phyloP scores from a whole-genome alignment of 495 filamentous ascomycete genomes.

The Cercophora scortea region DNA sequence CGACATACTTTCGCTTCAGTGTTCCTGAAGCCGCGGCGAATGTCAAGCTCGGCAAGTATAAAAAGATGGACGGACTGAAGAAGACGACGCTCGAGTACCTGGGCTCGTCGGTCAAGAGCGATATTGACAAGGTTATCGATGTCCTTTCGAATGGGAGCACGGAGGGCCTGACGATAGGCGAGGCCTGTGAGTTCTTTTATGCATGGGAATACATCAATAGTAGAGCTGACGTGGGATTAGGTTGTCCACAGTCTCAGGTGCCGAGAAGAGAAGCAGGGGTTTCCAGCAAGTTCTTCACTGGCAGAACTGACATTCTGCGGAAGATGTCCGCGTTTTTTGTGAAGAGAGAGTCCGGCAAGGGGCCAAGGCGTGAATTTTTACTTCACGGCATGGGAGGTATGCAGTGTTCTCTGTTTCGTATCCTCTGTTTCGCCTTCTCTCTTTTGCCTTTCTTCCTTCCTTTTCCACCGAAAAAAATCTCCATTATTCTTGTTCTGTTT shows the following conservation, averaged over 20 bases:
- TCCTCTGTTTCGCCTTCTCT: too few species aligned
- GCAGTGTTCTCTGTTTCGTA: too few species aligned
- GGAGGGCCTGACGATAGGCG: not conserved
- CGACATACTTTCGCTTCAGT: conserved; percentile 16
- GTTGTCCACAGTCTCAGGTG: too few species aligned
- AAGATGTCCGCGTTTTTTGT: conserved; percentile 4
- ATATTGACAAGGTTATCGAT: not conserved
- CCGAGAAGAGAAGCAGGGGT: not conserved
- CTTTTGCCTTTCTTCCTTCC: too few species aligned
- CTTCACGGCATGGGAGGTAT: conserved; percentile 8
- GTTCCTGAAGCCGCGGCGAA: conserved; percentile 66
- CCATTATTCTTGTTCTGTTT: too few species aligned
- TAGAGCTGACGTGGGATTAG: too few species aligned
- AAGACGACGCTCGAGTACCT: conserved; percentile 8
- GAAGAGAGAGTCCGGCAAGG: not conserved
- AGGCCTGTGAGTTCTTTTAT: not conserved
- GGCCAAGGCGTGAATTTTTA: conserved; percentile 5
- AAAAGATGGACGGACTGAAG: conserved; percentile 10
- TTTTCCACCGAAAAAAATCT: too few species aligned
- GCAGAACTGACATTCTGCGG: conserved; percentile 9
- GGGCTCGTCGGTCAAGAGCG: not conserved
- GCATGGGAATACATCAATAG: too few species aligned
- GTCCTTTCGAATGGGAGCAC: not conserved
- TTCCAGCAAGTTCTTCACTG: conserved; percentile 13
- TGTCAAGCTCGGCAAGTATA: conserved; percentile 31